phyloP scores from a whole-genome alignment of 1,139 yeast genomes.

The Magnusiomyces sp. region DNA sequence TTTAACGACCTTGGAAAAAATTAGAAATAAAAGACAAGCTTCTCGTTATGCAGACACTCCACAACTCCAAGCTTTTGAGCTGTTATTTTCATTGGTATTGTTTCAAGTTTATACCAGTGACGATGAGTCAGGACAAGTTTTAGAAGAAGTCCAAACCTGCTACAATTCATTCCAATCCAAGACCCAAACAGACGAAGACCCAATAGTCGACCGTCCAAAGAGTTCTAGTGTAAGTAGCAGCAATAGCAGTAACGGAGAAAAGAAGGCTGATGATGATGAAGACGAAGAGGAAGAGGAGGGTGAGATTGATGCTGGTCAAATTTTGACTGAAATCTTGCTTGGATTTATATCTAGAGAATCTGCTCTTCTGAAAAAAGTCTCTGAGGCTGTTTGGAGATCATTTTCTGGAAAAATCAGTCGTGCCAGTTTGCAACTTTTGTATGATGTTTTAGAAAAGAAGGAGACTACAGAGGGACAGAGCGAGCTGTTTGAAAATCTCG shows the following conservation, averaged over 20 bases:
- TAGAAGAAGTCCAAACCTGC: constrained; percentile 54
- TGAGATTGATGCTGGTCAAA: constrained; percentile 43
- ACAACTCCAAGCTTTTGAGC: constrained; percentile 51
- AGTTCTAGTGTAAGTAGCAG: neutral
- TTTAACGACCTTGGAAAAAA: constrained; percentile 40
- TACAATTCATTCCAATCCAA: constrained; percentile 28
- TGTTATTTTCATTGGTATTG: constrained; percentile 68
- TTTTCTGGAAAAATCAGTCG: constrained; percentile 42
- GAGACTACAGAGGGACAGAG: constrained; percentile 82
- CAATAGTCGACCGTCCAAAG: neutral
- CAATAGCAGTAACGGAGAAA: neutral
- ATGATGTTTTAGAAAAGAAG: constrained; percentile 59
- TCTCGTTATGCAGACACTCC: constrained; percentile 36
- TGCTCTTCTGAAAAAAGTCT: constrained; percentile 59
- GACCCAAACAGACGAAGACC: constrained; percentile 10
- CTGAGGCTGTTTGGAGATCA: constrained; percentile 68
- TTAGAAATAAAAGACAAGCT: constrained; percentile 35
- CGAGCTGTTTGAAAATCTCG: constrained; percentile 59
- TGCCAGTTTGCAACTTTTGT: constrained; percentile 49
- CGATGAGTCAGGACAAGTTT: constrained; percentile 62
- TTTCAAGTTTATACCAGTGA: constrained; percentile 72
- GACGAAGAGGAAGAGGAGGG: constrained; percentile 30
- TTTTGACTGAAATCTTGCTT: constrained; percentile 71
- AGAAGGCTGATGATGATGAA: constrained; percentile 23
- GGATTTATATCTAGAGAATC: constrained; percentile 70